phyloP scores from a whole-genome alignment of 2,329 filamentous ascomycete species.

The Xylaria sp. region DNA sequence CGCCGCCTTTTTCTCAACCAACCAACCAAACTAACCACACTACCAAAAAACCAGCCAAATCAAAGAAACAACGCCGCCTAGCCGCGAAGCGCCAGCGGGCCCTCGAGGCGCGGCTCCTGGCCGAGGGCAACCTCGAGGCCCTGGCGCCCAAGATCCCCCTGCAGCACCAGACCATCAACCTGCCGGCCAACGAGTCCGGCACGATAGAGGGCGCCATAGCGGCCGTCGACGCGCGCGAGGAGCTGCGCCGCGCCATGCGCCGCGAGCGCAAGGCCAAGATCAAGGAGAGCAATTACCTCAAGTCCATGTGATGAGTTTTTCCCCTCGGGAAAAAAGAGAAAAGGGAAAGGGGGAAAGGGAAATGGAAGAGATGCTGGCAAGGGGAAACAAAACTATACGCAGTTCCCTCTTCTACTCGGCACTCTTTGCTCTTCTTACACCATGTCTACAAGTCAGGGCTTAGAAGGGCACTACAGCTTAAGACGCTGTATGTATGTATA shows the following conservation, averaged over 20 bases:
- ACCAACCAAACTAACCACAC: conserved; percentile 20
- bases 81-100: conserved; percentile 73
- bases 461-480: background rate
- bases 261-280: conserved; percentile 79
- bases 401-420: background rate
- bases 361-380: no score
- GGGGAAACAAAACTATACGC: no score
- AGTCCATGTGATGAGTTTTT: conserved; percentile 70
- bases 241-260: conserved; percentile 77
- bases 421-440: background rate
- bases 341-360: no score
- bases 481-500: background rate
- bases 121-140: conserved; percentile 73
- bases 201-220: conserved; percentile 58
- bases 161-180: conserved; percentile 81
- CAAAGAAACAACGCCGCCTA: conserved; percentile 79
- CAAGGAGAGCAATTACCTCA: conserved; percentile 88
- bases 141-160: conserved; percentile 77
- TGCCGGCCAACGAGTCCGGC: conserved; percentile 64
- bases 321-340: background rate
- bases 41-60: conserved; percentile 77
- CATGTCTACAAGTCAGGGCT: background rate
- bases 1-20: no score
- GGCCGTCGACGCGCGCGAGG: conserved; percentile 64
- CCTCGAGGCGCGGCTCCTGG: conserved; percentile 68